Conservation (phyloP, 768 basidiomycete species). For the Phlebiopsis gigantea region DNA sequence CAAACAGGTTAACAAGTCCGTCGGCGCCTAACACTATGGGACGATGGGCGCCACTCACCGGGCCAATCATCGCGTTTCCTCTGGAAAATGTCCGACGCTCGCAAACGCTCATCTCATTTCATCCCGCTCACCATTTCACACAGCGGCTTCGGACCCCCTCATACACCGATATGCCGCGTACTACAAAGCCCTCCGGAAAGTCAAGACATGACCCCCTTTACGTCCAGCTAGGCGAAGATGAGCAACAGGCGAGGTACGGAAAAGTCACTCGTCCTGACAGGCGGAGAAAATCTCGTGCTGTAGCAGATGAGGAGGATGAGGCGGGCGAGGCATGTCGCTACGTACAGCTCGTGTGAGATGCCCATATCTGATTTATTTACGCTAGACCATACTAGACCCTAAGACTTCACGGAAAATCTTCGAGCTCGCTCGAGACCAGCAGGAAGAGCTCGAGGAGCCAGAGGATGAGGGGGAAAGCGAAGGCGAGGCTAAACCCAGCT, state of each 20-base stretch:
- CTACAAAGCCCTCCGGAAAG: constrained; percentile 46
- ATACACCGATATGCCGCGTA: constrained; percentile 55
- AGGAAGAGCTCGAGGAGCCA: constrained; percentile 74
- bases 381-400: constrained; percentile 66
- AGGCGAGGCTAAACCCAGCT: constrained; percentile 23
- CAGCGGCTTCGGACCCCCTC: constrained; percentile 9
- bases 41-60: neutral
- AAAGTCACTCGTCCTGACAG: constrained; percentile 71
- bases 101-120: neutral
- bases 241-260: constrained; percentile 71
- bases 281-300: constrained; percentile 52
- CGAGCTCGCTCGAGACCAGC: constrained; percentile 88
- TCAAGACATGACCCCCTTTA: constrained; percentile 84
- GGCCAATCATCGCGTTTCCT: neutral
- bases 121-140: constrained; percentile 1
- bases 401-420: constrained; percentile 86
- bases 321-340: constrained; percentile 43
- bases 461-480: constrained; percentile 54
- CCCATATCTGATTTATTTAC: neutral
- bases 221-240: constrained; percentile 78
- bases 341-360: neutral
- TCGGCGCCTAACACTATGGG: constrained; percentile 1
- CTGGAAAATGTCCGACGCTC: neutral
- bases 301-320: constrained; percentile 52
- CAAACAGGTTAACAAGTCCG: neutral